These are phyloP conservation scores for Letharia columbiana DNA, from an alignment of 495 filamentous ascomycete genomes.

Conservation along the genomic window DNA sequence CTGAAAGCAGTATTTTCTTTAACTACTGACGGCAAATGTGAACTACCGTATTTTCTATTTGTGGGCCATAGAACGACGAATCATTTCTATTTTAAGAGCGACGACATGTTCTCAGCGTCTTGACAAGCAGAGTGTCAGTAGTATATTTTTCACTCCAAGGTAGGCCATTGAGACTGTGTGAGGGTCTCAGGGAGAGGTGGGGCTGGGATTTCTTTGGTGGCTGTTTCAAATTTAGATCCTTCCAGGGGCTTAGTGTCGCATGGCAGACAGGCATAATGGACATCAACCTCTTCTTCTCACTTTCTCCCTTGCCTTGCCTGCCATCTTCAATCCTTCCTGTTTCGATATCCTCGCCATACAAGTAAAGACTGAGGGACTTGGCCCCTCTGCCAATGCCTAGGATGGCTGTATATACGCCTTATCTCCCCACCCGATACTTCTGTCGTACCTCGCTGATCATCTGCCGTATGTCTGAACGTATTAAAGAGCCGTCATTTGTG, in stretches of 20 bases:
- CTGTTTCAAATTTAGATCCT: neutral
- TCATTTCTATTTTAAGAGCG: neutral
- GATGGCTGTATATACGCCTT: neutral
- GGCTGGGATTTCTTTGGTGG: constrained; percentile 1
- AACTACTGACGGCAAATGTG: neutral
- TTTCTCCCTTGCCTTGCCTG: neutral
- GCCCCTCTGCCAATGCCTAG: too few species aligned
- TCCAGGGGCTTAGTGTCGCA: neutral
- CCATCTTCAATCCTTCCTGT: neutral
- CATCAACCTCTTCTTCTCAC: neutral
- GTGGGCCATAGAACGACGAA: too few species aligned
- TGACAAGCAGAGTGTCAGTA: neutral
- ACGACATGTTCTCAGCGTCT: neutral
- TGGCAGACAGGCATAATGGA: neutral
- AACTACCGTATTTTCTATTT: too few species aligned
- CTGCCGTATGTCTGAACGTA: neutral
- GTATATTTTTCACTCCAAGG: too few species aligned
- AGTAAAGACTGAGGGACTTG: too few species aligned
- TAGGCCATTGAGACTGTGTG: too few species aligned
- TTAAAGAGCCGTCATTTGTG: neutral
- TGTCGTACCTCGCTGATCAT: neutral
- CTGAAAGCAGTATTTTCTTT: neutral
- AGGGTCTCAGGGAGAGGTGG: neutral
- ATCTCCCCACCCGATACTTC: neutral
- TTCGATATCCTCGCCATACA: too few species aligned